phyloP scores from a whole-genome alignment of 768 basidiomycete genomes.

The Leccinellum luteum region DNA sequence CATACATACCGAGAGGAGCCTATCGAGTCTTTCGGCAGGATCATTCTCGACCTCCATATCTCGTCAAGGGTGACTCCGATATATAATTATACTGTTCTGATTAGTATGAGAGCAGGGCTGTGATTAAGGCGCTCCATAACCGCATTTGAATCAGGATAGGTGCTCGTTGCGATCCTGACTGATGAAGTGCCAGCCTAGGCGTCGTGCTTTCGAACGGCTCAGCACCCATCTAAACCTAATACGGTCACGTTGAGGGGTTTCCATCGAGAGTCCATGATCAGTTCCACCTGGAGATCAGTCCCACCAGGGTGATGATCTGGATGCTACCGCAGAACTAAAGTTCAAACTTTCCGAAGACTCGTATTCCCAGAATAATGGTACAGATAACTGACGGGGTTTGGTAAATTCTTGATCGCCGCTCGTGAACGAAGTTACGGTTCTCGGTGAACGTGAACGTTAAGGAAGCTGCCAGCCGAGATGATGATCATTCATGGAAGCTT shows the following conservation, averaged over 20 bases:
- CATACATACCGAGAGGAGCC: constrained; percentile 38
- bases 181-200: constrained; percentile 22
- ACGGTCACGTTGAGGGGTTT: constrained; percentile 41
- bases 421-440: constrained; percentile 10
- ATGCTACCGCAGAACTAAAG: constrained; percentile 50
- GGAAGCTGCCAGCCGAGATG: constrained; percentile 2
- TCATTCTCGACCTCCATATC: constrained; percentile 44
- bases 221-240: constrained; percentile 45
- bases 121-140: constrained; percentile 32
- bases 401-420: not conserved
- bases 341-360: constrained; percentile 56
- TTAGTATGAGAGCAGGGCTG: constrained; percentile 32
- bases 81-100: constrained; percentile 39
- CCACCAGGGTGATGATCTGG: constrained; percentile 43
- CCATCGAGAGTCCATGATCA: constrained; percentile 47
- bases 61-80: constrained; percentile 29
- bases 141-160: constrained; percentile 32
- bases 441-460: constrained; percentile 52
- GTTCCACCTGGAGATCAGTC: constrained; percentile 34
- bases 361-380: constrained; percentile 60
- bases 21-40: constrained; percentile 34
- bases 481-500: not conserved
- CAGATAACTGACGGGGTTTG: constrained; percentile 40
- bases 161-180: constrained; percentile 35
- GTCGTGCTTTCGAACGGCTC: constrained; percentile 22